These are phyloP conservation scores for Panicum miliaceum DNA, from an alignment of 176 grass and related monocot genomes.

Conservation along the genomic window DNA sequence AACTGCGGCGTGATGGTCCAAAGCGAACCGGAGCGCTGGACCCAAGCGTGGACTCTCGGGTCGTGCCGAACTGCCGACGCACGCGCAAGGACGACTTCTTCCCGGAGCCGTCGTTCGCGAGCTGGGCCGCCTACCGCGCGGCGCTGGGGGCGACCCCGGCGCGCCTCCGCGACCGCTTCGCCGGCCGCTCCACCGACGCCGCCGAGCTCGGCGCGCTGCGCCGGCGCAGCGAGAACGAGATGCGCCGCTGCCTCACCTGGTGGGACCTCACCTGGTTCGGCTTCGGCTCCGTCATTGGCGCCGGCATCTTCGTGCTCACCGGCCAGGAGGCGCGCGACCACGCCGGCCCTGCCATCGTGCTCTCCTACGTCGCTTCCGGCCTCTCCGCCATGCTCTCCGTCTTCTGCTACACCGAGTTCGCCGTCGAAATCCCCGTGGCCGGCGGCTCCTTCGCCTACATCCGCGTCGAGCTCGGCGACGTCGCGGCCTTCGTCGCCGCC, in stretches of 20 bases:
- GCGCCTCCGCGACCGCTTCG: background rate
- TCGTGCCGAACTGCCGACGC: no score
- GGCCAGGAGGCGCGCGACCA: constrained; percentile 75
- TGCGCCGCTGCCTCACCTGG: constrained; percentile 56
- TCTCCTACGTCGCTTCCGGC: constrained; percentile 78
- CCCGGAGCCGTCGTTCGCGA: background rate
- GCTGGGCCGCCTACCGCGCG: background rate
- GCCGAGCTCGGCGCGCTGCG: background rate
- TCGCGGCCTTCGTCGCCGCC: constrained; percentile 81
- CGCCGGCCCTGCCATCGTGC: constrained; percentile 85
- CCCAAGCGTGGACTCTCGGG: no score
- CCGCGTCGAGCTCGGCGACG: constrained; percentile 88
- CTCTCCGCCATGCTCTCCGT: constrained; percentile 95
- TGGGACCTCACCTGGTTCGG: constrained; percentile 88
- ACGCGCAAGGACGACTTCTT: background rate
- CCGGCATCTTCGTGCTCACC: constrained; percentile 90
- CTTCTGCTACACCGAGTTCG: constrained; percentile 96
- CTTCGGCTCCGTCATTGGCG: constrained; percentile 78
- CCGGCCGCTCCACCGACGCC: background rate
- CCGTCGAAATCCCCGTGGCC: constrained; percentile 86
- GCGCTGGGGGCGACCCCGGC: background rate
- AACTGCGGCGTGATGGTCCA: no score
- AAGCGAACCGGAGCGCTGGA: no score
- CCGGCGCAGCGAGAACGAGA: no score
- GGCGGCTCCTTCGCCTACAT: constrained; percentile 90